Evolutionary conservation across 495 filamentous ascomycete genomes (phyloP).

Genomic region (Melanomma pulvis-pyrius): DNA sequence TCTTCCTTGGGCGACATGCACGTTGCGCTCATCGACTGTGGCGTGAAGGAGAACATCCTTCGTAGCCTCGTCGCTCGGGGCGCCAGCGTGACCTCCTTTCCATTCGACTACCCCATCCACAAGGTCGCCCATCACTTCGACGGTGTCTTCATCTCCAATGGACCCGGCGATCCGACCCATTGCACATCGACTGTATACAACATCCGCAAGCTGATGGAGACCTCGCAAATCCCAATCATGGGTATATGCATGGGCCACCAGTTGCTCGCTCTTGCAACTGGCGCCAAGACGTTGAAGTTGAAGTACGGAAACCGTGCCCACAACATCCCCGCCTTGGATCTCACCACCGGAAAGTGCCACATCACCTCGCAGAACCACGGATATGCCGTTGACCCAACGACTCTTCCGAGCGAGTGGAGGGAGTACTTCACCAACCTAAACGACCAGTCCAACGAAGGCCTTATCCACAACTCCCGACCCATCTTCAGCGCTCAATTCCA

Average conservation of each 20-base stretch:
- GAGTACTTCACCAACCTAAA: slow-evolving; percentile 98
- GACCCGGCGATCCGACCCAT: slow-evolving; percentile 95
- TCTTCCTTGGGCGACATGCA: slow-evolving; percentile 79
- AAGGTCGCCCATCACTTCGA: slow-evolving; percentile 98
- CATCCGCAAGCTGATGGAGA: slow-evolving; percentile 83
- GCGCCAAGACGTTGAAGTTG: slow-evolving; percentile 86
- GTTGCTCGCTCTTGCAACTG: slow-evolving; percentile 78
- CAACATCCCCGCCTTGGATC: slow-evolving; percentile 94
- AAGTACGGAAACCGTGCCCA: slow-evolving; percentile 98
- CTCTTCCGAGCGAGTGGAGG: slow-evolving; percentile 83
- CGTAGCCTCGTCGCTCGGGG: slow-evolving; percentile 88
- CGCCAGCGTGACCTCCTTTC: slow-evolving; percentile 86
- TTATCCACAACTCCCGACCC: slow-evolving; percentile 93
- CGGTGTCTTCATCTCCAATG: slow-evolving; percentile 97
- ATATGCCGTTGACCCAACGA: slow-evolving; percentile 89
- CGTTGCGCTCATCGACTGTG: slow-evolving; percentile 94
- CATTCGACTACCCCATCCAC: slow-evolving; percentile 95
- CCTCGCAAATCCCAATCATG: slow-evolving; percentile 87
- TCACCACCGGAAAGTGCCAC: slow-evolving; percentile 95
- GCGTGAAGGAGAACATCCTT: slow-evolving; percentile 99
- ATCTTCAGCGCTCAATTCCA: slow-evolving; percentile 99
- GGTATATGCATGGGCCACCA: slow-evolving; percentile 97
- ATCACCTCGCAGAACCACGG: slow-evolving; percentile 99
- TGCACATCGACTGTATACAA: slow-evolving; percentile 92
- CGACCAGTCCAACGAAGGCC: slow-evolving; percentile 90